Conservation (phyloP, 768 basidiomycete species). For the Boletus speciosus region DNA sequence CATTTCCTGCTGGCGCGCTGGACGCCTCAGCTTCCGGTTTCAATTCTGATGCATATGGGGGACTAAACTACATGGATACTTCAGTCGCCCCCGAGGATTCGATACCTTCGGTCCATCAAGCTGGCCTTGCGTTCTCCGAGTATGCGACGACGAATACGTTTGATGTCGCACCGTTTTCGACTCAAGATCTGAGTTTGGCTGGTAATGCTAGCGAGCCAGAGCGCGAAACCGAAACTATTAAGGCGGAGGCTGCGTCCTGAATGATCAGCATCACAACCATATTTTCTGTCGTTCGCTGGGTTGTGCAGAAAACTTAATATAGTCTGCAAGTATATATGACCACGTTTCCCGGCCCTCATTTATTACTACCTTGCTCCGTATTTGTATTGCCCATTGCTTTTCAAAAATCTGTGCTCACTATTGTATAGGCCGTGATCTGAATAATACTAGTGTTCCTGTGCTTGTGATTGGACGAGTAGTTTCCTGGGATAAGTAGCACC, state of each 20-base stretch:
- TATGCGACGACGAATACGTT: slow-evolving; percentile 63
- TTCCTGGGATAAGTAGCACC: slow-evolving; percentile 19
- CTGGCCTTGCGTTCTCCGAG: slow-evolving; percentile 69
- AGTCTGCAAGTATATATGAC: slow-evolving; percentile 33
- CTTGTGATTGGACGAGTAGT: slow-evolving; percentile 12
- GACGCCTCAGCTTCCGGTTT: slow-evolving; percentile 63
- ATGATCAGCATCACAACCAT: slow-evolving; percentile 16
- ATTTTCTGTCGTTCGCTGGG: slow-evolving; percentile 22
- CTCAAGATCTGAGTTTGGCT: slow-evolving; percentile 62
- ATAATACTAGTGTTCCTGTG: slow-evolving; percentile 28
- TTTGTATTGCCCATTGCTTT: slow-evolving; percentile 35
- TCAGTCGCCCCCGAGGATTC: slow-evolving; percentile 61
- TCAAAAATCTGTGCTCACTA: slow-evolving; percentile 35
- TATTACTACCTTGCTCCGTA: slow-evolving; percentile 39
- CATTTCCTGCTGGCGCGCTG: slow-evolving; percentile 62
- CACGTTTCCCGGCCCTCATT: slow-evolving; percentile 31
- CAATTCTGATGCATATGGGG: slow-evolving; percentile 64
- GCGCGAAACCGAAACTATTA: slow-evolving; percentile 59
- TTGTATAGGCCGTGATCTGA: slow-evolving; percentile 32
- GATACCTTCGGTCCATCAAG: slow-evolving; percentile 54
- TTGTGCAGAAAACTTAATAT: slow-evolving; percentile 31
- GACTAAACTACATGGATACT: slow-evolving; percentile 76
- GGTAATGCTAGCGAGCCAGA: slow-evolving; percentile 59
- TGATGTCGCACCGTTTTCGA: slow-evolving; percentile 65
- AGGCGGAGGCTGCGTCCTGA: slow-evolving; percentile 53